Evolutionary conservation across 2,329 filamentous ascomycete genomes (phyloP), one percentile per base, ranked within the genome.

Genomic region (Gremmenia infestans): DNA sequence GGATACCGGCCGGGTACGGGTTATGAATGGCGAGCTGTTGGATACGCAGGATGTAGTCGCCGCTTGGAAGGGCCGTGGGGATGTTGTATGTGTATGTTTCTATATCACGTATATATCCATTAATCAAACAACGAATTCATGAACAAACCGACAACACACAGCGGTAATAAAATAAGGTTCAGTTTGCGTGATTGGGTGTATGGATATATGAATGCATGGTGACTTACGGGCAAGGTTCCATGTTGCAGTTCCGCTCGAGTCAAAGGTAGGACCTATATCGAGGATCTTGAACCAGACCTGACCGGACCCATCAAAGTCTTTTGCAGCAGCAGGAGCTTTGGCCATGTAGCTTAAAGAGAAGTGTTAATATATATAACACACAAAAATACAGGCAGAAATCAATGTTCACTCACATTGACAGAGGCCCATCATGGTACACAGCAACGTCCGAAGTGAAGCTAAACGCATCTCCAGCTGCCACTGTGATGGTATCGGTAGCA

Each of bases 401-500:
- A 9, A 19, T 17, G 35, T 37, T 39, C 15, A 51, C 55, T 32
- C 47, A 67, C 57, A 72, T 66, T 0, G 64, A 67, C 12, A 70
- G 52, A n/a, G 70, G 67, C 2, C 71, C 71, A 19, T 71, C 61
- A 49, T 72, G 71, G 48, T 69, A 69, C 7, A 70, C 65, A 12
- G 60, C 57, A 9, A 62, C 72, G 43, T 78, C 78, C 4, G 77
- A 73, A 54, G 74, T 74, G 57, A 79, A 77, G 2, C 69, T 67
- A 62, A 78, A 72, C 5, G 75, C 73, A 64, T 74, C 70, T 17
- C 74, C 75, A 47, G 65, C 67, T 25, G 67, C 65, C 14, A 70
- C 68, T 3, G 67, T 64, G 14, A 67, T 68, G 1, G 64, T 65
- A 3, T 58, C 35, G 5, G 66, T 63, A 28, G 28, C 8, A 32